Evolutionary conservation across 176 grass and related monocot species (phyloP).

Genomic region (Paspalum notatum): DNA sequence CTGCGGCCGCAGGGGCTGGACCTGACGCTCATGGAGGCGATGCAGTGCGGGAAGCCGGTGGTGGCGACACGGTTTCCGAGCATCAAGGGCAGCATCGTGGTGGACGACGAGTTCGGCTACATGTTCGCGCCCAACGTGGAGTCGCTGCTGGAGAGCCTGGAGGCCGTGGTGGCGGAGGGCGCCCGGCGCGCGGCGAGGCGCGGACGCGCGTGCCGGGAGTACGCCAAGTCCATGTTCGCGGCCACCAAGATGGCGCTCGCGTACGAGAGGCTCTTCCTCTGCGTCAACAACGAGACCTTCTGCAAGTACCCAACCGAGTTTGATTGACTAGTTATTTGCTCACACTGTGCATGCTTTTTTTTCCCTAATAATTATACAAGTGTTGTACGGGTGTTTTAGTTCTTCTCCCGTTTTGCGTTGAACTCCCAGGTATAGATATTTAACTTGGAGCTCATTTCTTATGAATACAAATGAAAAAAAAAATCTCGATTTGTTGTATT

Average conservation of each 20-base stretch:
- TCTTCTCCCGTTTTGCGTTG: background rate
- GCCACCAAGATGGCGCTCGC: slow-evolving; percentile 91
- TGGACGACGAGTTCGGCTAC: slow-evolving; percentile 87
- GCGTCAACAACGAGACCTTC: slow-evolving; percentile 83
- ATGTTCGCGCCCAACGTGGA: slow-evolving; percentile 95
- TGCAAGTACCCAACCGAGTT: slow-evolving; percentile 69
- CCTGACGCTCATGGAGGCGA: slow-evolving; percentile 97
- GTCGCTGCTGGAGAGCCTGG: slow-evolving; percentile 72
- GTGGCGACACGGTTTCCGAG: slow-evolving; percentile 85
- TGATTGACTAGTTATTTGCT: slow-evolving; percentile 38
- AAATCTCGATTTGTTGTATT: background rate
- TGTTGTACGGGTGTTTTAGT: background rate
- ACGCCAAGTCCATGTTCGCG: slow-evolving; percentile 86
- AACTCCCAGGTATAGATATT: slow-evolving; percentile 2
- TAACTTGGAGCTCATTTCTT: background rate
- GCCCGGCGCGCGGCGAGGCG: slow-evolving; percentile 53
- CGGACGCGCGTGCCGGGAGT: slow-evolving; percentile 68
- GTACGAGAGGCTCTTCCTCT: slow-evolving; percentile 95
- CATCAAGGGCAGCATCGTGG: slow-evolving; percentile 91
- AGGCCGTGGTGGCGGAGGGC: slow-evolving; percentile 79
- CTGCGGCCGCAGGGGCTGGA: slow-evolving; percentile 93
- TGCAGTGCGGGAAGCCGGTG: slow-evolving; percentile 96
- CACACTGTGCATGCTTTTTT: background rate
- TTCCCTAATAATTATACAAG: slow-evolving; percentile 37
- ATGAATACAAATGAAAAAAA: slow-evolving; percentile 11